These are phyloP conservation scores for Naganishia antarctica DNA, from an alignment of 768 basidiomycete species.

Conservation along the genomic window DNA sequence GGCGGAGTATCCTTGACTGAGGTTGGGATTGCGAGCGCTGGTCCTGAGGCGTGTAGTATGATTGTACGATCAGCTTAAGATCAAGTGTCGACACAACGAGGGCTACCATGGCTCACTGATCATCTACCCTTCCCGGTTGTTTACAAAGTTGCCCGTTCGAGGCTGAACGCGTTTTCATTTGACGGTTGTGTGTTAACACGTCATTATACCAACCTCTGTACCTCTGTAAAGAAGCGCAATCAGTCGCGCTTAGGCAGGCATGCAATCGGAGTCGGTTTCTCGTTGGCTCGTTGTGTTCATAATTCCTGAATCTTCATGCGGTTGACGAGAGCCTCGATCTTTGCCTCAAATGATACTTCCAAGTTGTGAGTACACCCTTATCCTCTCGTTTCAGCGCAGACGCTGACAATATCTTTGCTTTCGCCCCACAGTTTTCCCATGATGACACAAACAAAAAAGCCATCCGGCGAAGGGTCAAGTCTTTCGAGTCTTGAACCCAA, in stretches of 20 bases:
- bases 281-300: neutral
- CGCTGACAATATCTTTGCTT: neutral
- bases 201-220: too few species aligned
- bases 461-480: slow-evolving; percentile 20
- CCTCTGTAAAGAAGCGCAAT: slow-evolving; percentile 15
- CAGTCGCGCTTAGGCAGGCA: too few species aligned
- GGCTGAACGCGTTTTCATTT: neutral
- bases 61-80: too few species aligned
- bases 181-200: neutral
- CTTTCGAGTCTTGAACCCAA: slow-evolving; percentile 16
- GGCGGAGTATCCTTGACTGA: neutral
- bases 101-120: slow-evolving; percentile 18
- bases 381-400: neutral
- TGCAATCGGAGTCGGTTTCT: neutral
- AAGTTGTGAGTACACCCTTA: slow-evolving; percentile 12
- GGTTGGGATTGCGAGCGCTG: neutral
- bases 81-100: too few species aligned
- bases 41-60: too few species aligned
- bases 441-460: slow-evolving; percentile 20
- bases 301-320: too few species aligned
- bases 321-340: too few species aligned
- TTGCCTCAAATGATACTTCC: slow-evolving; percentile 21
- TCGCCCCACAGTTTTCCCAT: slow-evolving; percentile 3
- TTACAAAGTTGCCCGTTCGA: slow-evolving; percentile 12
- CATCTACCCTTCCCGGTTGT: slow-evolving; percentile 9